These are phyloP conservation scores for Geotrichum restrictum DNA, from an alignment of 1,139 yeast species.

Conservation along the genomic window DNA sequence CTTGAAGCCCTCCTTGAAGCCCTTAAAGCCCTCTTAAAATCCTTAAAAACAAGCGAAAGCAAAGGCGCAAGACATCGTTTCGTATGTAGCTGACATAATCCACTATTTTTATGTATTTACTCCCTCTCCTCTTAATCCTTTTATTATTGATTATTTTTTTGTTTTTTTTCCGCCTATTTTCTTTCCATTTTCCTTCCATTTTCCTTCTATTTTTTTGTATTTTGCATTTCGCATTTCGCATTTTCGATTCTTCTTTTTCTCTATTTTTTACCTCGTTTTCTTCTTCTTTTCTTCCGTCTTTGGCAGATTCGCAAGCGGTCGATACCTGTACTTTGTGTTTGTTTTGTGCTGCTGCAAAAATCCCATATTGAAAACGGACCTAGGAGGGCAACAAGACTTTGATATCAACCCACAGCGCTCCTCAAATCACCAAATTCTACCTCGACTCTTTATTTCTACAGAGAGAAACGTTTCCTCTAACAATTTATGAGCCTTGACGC, in stretches of 20 bases:
- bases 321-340: neutral
- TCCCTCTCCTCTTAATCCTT: slow-evolving; percentile 3
- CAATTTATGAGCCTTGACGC: slow-evolving; percentile 38
- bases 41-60: neutral
- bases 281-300: neutral
- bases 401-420: neutral
- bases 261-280: neutral
- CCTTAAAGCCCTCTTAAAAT: no score
- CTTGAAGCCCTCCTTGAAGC: no score
- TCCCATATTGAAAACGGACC: neutral
- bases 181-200: neutral
- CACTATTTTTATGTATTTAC: neutral
- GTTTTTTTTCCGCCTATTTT: neutral
- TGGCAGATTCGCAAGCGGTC: neutral
- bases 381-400: neutral
- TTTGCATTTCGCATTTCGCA: neutral
- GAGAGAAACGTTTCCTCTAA: neutral
- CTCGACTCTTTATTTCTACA: neutral
- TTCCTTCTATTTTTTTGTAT: neutral
- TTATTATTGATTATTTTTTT: neutral
- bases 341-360: neutral
- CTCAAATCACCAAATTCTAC: neutral
- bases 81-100: slow-evolving; percentile 4
- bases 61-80: slow-evolving; percentile 3
- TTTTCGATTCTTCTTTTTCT: neutral